A percentile compares a stretch with the other conserved stretches of the same genome.
These are phyloP conservation scores for Helminthosporium solani DNA, from an alignment of 2,329 filamentous ascomycete species.

Conservation along the genomic window DNA sequence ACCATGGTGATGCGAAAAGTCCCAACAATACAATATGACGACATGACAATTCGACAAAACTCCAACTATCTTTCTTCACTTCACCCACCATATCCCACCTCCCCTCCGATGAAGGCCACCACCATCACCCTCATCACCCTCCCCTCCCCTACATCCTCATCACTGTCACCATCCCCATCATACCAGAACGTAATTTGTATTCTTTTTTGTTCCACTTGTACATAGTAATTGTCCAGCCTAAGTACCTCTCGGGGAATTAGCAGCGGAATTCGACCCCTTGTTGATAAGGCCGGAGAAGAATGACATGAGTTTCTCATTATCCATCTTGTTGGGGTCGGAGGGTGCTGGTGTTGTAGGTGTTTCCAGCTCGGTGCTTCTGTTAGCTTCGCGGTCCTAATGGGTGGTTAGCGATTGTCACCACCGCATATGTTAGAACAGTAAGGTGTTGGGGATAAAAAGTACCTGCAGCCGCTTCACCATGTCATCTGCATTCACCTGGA, in stretches of 20 bases:
- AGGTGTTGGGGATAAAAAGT: too few species aligned
- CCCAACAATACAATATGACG: not conserved
- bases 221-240: not conserved
- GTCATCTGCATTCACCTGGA: slow-evolving; percentile 92
- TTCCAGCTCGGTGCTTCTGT: slow-evolving; percentile 29
- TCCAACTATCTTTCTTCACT: not conserved
- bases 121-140: too few species aligned
- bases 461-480: slow-evolving; percentile 87
- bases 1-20: not conserved
- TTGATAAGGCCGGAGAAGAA: slow-evolving; percentile 44
- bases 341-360: slow-evolving; percentile 20
- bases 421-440: too few species aligned
- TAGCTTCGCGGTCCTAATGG: slow-evolving; percentile 41
- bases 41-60: not conserved
- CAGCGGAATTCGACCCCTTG: slow-evolving; percentile 21
- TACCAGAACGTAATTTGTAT: too few species aligned
- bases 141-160: too few species aligned
- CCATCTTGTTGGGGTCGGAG: slow-evolving; percentile 35
- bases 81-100: not conserved
- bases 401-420: too few species aligned
- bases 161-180: too few species aligned
- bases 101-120: too few species aligned
- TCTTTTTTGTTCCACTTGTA: too few species aligned
- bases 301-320: slow-evolving; percentile 43
- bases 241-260: slow-evolving; percentile 6